These are phyloP conservation scores for Annulohypoxylon nitens DNA, from an alignment of 495 filamentous ascomycete genomes.

Conservation along the genomic window DNA sequence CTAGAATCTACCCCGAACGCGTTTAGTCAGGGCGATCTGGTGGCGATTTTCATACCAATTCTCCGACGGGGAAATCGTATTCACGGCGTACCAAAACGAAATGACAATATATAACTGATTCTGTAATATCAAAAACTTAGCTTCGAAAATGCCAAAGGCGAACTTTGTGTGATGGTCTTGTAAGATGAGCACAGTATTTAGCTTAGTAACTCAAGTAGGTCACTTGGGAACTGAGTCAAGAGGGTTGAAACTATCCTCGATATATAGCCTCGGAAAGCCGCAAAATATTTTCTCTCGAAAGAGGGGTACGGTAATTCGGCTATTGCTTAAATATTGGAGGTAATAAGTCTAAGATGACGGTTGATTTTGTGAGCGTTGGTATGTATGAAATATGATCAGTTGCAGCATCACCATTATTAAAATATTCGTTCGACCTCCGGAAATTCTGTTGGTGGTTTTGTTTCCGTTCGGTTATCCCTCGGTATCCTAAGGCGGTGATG, in stretches of 20 bases:
- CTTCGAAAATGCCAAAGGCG: neutral
- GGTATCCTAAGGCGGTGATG: too few species aligned
- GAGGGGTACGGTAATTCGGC: neutral
- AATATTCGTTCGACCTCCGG: too few species aligned
- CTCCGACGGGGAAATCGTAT: neutral
- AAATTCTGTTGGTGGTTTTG: too few species aligned
- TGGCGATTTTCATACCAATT: neutral
- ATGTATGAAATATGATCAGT: too few species aligned
- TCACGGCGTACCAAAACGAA: neutral
- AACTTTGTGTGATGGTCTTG: neutral
- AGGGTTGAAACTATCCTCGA: constrained; percentile 29
- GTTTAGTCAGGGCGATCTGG: constrained; percentile 26
- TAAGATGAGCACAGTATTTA: neutral
- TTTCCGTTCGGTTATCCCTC: too few species aligned
- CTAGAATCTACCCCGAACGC: neutral
- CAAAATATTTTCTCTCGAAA: constrained; percentile 4
- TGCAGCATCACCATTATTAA: too few species aligned
- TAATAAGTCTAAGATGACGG: neutral
- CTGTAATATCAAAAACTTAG: neutral
- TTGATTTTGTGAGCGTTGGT: neutral
- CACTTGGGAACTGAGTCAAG: constrained; percentile 27
- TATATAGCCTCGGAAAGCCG: neutral
- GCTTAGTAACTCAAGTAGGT: neutral
- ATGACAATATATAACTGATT: neutral
- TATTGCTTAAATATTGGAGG: neutral